These are phyloP conservation scores for Panaeolus cyanescens DNA, from an alignment of 768 basidiomycete species.

Conservation along the genomic window DNA sequence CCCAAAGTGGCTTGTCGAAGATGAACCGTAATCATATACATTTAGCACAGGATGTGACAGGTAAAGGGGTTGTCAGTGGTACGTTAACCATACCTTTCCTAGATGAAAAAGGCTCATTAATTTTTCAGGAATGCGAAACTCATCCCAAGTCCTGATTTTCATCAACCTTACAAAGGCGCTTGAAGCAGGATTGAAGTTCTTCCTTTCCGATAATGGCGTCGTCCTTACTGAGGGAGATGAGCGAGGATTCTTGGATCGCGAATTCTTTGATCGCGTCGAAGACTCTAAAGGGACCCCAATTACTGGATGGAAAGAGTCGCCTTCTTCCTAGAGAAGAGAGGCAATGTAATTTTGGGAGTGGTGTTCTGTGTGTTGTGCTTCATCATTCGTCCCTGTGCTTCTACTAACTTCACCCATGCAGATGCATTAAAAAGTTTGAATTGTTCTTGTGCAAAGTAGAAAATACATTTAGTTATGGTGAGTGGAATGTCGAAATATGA, in stretches of 20 bases:
- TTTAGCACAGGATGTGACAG: constrained; percentile 76
- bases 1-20: constrained; percentile 68
- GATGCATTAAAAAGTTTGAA: background rate
- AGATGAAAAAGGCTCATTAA: background rate
- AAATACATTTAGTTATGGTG: background rate
- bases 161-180: constrained; percentile 75
- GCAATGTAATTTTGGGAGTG: background rate
- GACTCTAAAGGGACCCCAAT: constrained; percentile 37
- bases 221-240: constrained; percentile 81
- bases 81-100: constrained; percentile 21
- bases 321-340: background rate
- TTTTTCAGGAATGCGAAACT: constrained; percentile 75
- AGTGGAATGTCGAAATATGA: background rate
- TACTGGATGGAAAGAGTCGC: constrained; percentile 31
- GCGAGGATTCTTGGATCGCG: constrained; percentile 56
- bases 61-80: constrained; percentile 77
- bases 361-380: background rate
- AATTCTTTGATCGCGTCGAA: constrained; percentile 75
- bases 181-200: constrained; percentile 70
- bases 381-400: background rate
- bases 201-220: constrained; percentile 85
- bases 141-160: constrained; percentile 80
- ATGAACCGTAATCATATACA: constrained; percentile 95
- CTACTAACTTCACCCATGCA: background rate
- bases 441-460: background rate